These are phyloP conservation scores for Trichaptum fuscoviolaceum DNA, from an alignment of 768 basidiomycete genomes.

Conservation along the genomic window DNA sequence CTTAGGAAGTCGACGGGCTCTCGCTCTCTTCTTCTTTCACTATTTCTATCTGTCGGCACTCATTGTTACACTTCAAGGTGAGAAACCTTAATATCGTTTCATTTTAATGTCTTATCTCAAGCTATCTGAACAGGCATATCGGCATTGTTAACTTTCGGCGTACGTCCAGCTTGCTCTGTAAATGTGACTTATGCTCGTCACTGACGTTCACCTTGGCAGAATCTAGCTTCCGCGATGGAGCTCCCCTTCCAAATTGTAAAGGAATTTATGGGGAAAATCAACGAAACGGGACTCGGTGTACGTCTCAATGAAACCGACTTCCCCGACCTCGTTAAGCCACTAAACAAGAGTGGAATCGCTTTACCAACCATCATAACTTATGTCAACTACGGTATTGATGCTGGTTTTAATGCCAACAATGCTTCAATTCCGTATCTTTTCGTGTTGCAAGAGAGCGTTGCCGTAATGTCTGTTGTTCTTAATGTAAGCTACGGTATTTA, in stretches of 20 bases:
- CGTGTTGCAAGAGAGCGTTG: not conserved
- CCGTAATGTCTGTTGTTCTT: not conserved
- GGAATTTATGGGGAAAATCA: not conserved
- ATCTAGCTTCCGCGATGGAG: not conserved
- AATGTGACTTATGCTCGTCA: not conserved
- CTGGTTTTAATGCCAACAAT: not conserved
- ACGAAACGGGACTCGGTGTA: not conserved
- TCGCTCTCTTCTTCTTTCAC: constrained; percentile 2
- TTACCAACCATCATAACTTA: not conserved
- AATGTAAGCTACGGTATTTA: not conserved
- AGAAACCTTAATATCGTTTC: not conserved
- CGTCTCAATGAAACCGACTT: not conserved
- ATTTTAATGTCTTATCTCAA: not conserved
- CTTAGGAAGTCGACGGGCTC: not conserved
- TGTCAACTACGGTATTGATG: not conserved
- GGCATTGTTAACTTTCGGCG: not conserved
- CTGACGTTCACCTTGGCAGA: not conserved
- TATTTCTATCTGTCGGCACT: not conserved
- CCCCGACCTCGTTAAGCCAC: not conserved
- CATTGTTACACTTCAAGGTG: constrained; percentile 3
- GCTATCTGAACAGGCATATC: not conserved
- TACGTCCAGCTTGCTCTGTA: not conserved
- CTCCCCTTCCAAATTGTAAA: not conserved
- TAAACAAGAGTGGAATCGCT: not conserved
- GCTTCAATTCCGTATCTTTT: not conserved